Evolutionary conservation across 306 rosid species (phyloP).

Genomic region (Fagus crenata): DNA sequence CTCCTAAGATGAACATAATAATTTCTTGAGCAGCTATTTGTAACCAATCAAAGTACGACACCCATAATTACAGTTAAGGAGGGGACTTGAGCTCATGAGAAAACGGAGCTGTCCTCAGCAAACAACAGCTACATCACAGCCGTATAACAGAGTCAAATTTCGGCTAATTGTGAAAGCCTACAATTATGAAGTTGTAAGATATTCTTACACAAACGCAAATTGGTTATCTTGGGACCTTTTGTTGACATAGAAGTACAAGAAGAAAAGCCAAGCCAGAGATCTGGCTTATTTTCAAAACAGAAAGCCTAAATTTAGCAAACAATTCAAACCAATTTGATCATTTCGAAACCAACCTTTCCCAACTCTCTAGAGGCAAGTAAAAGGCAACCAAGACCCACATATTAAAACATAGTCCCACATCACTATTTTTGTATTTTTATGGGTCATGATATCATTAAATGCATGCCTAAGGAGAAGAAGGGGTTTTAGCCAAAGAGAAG

Average conservation of each 20-base stretch:
- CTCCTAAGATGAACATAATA: too few relatives aligned
- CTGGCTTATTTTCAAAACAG: constrained; percentile 26
- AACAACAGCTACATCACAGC: constrained; percentile 21
- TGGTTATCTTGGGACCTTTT: constrained; percentile 15
- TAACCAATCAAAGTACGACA: background rate
- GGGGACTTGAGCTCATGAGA: background rate
- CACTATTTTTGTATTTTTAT: background rate
- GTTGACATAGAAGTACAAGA: background rate
- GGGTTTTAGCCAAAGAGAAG: background rate
- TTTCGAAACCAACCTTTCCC: constrained; percentile 2
- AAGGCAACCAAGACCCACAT: background rate
- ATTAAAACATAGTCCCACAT: background rate
- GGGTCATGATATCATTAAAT: background rate
- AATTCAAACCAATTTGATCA: background rate
- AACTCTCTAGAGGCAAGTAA: background rate
- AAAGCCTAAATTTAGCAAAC: constrained; percentile 36
- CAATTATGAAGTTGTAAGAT: constrained; percentile 18
- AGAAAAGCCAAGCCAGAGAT: constrained; percentile 9
- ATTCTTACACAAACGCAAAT: constrained; percentile 28
- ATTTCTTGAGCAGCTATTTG: background rate
- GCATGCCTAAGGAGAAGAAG: background rate
- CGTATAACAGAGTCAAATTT: constrained; percentile 24
- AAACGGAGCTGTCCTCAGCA: constrained; percentile 15
- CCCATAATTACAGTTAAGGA: background rate
- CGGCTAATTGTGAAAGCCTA: constrained; percentile 30